A percentile compares a stretch with the other conserved stretches of the same genome.
These are phyloP conservation scores for Eragrostis tef DNA, from an alignment of 202 grass and related monocot genomes.

Conservation along the genomic window DNA sequence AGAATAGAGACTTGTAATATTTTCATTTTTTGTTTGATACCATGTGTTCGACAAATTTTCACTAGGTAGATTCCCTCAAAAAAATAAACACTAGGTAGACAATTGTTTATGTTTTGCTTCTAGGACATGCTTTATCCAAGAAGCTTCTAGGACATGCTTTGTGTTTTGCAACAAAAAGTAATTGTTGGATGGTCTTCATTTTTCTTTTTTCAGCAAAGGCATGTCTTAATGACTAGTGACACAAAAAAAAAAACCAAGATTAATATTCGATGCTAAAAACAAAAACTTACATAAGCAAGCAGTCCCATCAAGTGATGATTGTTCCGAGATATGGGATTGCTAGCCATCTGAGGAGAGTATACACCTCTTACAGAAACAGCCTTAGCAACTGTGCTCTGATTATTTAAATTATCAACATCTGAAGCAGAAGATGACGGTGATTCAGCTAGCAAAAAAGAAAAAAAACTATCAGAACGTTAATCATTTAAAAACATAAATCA, in stretches of 20 bases:
- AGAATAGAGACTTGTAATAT: neutral
- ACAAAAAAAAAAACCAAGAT: neutral
- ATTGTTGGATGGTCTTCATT: neutral
- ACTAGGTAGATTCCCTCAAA: neutral
- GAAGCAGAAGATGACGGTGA: conserved; percentile 98
- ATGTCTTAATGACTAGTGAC: neutral
- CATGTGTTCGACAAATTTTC: neutral
- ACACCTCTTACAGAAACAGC: conserved; percentile 65
- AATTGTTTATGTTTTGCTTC: neutral
- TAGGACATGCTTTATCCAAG: neutral
- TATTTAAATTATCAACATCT: conserved; percentile 97
- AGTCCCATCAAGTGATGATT: conserved; percentile 83
- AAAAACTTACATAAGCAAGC: conserved; percentile 80
- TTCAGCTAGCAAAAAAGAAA: conserved; percentile 63
- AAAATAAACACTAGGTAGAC: neutral
- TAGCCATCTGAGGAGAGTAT: conserved; percentile 74
- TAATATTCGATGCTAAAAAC: conserved; percentile 22
- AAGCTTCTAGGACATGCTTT: neutral
- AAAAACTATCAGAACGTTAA: conserved; percentile 38
- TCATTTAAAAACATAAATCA: conserved; percentile 25
- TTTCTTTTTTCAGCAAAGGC: conserved; percentile 16
- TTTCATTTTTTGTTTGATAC: neutral
- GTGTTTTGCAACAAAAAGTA: neutral
- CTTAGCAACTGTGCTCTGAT: conserved; percentile 66
- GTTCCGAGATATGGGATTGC: conserved; percentile 70